phyloP scores from a whole-genome alignment of 805 yeast genomes.

The Starmera quercuum region DNA sequence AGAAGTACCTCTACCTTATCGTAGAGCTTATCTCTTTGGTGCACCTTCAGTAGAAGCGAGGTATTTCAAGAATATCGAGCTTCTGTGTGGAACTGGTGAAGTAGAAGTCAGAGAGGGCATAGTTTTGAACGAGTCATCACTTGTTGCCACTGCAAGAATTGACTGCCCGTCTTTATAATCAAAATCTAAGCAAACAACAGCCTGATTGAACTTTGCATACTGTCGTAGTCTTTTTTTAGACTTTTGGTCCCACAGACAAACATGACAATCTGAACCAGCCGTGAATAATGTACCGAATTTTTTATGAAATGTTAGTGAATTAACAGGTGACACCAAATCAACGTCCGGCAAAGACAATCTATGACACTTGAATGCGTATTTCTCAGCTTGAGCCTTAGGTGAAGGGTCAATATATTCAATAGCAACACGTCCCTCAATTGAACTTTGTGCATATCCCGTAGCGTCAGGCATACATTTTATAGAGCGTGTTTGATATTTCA shows the following conservation, averaged over 20 bases:
- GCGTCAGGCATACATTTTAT: constrained; percentile 47
- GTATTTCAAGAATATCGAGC: constrained; percentile 11
- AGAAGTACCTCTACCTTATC: background rate
- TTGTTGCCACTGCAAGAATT: constrained; percentile 36
- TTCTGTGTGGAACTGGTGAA: constrained; percentile 2
- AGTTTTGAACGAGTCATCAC: constrained; percentile 42
- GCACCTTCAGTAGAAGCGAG: constrained; percentile 13
- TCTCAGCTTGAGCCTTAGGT: constrained; percentile 30
- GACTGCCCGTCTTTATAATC: constrained; percentile 20
- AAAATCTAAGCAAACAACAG: constrained; percentile 34
- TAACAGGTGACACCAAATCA: constrained; percentile 68
- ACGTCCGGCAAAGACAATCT: constrained; percentile 37
- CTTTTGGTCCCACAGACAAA: constrained; percentile 85
- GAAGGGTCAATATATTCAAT: constrained; percentile 57
- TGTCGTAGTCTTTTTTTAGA: constrained; percentile 72
- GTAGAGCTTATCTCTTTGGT: constrained; percentile 8
- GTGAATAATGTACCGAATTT: constrained; percentile 71
- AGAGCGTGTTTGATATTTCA: constrained; percentile 57
- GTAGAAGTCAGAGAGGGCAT: constrained; percentile 16
- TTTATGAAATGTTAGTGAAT: constrained; percentile 73
- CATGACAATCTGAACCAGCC: constrained; percentile 87
- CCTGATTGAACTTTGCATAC: constrained; percentile 44
- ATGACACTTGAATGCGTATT: constrained; percentile 82
- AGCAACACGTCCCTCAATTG: constrained; percentile 79
- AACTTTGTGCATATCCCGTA: constrained; percentile 56